Percentiles rank a stretch among this genome's conserved stretches.
These are phyloP conservation scores for Capronia epimyces DNA, from an alignment of 2,329 filamentous ascomycete genomes.

Conservation along the genomic window DNA sequence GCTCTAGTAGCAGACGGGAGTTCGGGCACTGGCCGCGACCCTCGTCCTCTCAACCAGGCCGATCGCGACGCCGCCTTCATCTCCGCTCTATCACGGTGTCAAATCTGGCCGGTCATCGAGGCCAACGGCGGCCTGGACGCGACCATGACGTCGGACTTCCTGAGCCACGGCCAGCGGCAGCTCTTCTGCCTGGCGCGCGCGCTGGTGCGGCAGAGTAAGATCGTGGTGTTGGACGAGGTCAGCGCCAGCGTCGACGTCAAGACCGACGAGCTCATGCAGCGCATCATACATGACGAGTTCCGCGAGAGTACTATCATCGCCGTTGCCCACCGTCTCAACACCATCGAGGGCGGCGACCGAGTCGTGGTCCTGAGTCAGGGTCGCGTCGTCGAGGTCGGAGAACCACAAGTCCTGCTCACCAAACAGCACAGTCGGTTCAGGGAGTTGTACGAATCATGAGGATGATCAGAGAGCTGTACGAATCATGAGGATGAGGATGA, in stretches of 20 bases:
- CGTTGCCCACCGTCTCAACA: slow-evolving; percentile 54
- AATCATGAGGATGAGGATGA: too few relatives aligned
- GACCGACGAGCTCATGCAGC: slow-evolving; percentile 55
- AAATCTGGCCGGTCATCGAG: too few relatives aligned
- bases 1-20: too few relatives aligned
- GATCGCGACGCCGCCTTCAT: neutral
- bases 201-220: slow-evolving; percentile 45
- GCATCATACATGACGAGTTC: slow-evolving; percentile 52
- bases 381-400: slow-evolving; percentile 17
- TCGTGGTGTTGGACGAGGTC: slow-evolving; percentile 43
- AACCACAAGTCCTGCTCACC: slow-evolving; percentile 32
- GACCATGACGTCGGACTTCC: slow-evolving; percentile 45
- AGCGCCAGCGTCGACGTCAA: slow-evolving; percentile 50
- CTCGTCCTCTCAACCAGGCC: too few relatives aligned
- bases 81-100: slow-evolving; percentile 1
- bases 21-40: too few relatives aligned
- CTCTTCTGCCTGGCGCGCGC: slow-evolving; percentile 59
- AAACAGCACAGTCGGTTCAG: slow-evolving; percentile 30
- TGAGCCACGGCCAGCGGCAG: slow-evolving; percentile 58
- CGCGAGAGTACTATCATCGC: slow-evolving; percentile 54
- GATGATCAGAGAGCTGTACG: too few relatives aligned
- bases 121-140: slow-evolving; percentile 39
- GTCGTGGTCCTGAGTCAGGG: slow-evolving; percentile 51
- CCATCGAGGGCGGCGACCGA: slow-evolving; percentile 57
- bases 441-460: slow-evolving; percentile 29